phyloP scores from a whole-genome alignment of 73 alveolate genomes.

The Blepharisma japonicum region DNA sequence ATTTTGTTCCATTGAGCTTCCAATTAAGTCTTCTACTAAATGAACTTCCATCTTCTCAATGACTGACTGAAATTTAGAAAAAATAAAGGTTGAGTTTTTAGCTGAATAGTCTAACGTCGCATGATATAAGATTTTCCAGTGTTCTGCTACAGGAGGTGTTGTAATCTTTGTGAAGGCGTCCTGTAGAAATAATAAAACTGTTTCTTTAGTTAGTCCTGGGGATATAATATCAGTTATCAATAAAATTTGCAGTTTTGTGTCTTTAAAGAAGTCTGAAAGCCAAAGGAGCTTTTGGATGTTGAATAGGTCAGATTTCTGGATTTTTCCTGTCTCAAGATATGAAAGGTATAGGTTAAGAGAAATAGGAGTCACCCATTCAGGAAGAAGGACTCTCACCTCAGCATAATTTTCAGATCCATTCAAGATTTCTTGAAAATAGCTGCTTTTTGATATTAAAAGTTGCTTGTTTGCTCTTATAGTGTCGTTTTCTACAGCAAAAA shows the following conservation, averaged over 20 bases:
- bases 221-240: not conserved
- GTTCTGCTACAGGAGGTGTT: not conserved
- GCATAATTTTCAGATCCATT: not conserved
- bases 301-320: not conserved
- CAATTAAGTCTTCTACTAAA: not conserved
- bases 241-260: not conserved
- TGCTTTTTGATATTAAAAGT: not conserved
- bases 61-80: not conserved
- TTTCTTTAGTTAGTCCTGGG: slow-evolving; percentile 12
- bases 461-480: not conserved
- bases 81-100: not conserved
- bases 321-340: not conserved
- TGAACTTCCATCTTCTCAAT: not conserved
- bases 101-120: not conserved
- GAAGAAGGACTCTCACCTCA: slow-evolving; percentile 15
- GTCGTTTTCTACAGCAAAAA: slow-evolving; percentile 10
- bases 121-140: not conserved
- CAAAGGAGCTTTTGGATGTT: slow-evolving; percentile 15
- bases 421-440: not conserved
- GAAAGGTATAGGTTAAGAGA: not conserved
- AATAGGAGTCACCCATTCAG: not conserved
- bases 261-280: slow-evolving; percentile 25
- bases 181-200: not conserved
- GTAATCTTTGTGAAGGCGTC: slow-evolving; percentile 6
- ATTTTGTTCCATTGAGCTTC: not conserved